phyloP scores from a whole-genome alignment of 768 basidiomycete genomes.

The Cystobasidium ongulense region DNA sequence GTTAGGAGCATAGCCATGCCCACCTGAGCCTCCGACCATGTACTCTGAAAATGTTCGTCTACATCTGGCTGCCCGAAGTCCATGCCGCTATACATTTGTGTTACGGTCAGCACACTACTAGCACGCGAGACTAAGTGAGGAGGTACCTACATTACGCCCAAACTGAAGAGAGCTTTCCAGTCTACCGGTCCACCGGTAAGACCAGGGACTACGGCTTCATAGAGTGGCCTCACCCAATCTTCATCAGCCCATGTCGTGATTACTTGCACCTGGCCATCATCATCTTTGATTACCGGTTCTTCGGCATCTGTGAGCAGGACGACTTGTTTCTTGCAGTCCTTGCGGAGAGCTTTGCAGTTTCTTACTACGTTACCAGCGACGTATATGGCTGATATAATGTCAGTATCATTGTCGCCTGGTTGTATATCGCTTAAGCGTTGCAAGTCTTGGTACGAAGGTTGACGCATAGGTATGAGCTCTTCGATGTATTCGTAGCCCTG shows the following conservation, averaged over 20 bases:
- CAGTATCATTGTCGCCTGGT: background rate
- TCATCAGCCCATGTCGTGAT: conserved; percentile 14
- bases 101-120: background rate
- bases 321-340: conserved; percentile 19
- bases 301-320: conserved; percentile 26
- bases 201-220: conserved; percentile 15
- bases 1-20: background rate
- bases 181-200: background rate
- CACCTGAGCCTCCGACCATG: conserved; percentile 12
- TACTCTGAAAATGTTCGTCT: background rate
- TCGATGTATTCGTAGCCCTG: conserved; percentile 24
- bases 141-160: conserved; percentile 6
- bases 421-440: background rate
- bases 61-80: conserved; percentile 16
- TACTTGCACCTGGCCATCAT: background rate
- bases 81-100: background rate
- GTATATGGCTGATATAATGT: conserved; percentile 20
- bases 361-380: conserved; percentile 22
- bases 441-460: background rate
- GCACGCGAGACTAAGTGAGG: background rate
- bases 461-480: conserved; percentile 10
- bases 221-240: conserved; percentile 9
- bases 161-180: conserved; percentile 2
- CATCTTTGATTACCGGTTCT: conserved; percentile 2
- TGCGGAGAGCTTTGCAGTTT: conserved; percentile 8